Conservation (phyloP, 164 flowering plant genomes). For the Vitis amurensis region DNA sequence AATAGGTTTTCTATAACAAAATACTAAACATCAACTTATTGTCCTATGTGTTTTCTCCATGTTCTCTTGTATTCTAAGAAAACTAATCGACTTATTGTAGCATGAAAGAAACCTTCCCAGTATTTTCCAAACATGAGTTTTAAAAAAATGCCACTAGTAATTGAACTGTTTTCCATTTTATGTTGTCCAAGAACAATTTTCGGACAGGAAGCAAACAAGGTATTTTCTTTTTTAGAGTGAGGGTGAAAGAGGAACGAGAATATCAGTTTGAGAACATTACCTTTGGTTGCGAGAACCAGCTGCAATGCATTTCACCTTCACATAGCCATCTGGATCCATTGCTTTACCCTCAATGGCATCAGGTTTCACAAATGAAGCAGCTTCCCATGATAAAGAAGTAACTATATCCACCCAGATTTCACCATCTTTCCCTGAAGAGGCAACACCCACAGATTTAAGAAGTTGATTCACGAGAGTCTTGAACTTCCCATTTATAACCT, state of each 20-base stretch:
- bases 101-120: no score
- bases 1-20: no score
- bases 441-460: conserved; percentile 53
- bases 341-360: conserved; percentile 57
- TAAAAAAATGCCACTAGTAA: no score
- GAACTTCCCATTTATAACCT: conserved; percentile 66
- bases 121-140: no score
- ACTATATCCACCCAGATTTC: conserved; percentile 82
- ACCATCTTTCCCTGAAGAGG: conserved; percentile 32
- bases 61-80: no score
- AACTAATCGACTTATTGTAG: no score
- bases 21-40: no score
- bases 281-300: conserved; percentile 75
- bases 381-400: conserved; percentile 84
- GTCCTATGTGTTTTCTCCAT: no score
- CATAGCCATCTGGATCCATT: conserved; percentile 69
- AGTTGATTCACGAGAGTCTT: conserved; percentile 59
- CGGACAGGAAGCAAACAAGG: no score
- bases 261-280: conserved; percentile 25
- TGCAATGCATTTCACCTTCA: conserved; percentile 93
- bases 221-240: no score
- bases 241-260: no score
- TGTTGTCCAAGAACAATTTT: neutral
- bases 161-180: no score
- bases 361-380: conserved; percentile 78